These are phyloP conservation scores for Beta vulgaris DNA, from an alignment of 148 eudicot genomes.

Conservation along the genomic window DNA sequence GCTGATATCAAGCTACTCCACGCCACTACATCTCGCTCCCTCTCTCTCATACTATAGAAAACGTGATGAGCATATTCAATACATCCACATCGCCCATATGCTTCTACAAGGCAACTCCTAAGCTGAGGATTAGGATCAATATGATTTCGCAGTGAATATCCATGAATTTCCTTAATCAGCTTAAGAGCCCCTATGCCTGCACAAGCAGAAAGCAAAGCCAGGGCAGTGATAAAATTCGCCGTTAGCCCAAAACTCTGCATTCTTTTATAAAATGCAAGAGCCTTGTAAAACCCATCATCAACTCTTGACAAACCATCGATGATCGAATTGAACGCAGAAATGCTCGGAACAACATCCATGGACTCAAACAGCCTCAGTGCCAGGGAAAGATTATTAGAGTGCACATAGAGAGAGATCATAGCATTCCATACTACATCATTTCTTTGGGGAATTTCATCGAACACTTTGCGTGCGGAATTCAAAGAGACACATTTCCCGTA, in stretches of 20 bases:
- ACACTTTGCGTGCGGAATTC: constrained; percentile 35
- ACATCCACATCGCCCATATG: constrained; percentile 53
- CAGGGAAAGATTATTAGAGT: constrained; percentile 24
- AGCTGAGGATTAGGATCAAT: constrained; percentile 41
- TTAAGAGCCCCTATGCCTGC: constrained; percentile 32
- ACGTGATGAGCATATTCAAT: constrained; percentile 32
- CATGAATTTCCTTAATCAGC: constrained; percentile 46
- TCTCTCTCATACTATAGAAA: constrained; percentile 36
- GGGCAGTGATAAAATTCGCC: constrained; percentile 42
- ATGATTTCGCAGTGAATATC: constrained; percentile 31
- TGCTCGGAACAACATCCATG: constrained; percentile 43
- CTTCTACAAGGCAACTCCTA: constrained; percentile 53
- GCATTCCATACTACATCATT: constrained; percentile 53
- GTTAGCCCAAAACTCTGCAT: constrained; percentile 38
- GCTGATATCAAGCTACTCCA: constrained; percentile 69
- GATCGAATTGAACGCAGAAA: constrained; percentile 45
- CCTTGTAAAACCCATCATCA: constrained; percentile 34
- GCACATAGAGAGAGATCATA: constrained; percentile 45
- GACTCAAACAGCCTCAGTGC: constrained; percentile 42
- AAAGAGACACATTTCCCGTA: constrained; percentile 46
- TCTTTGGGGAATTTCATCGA: constrained; percentile 43
- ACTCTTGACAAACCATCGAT: constrained; percentile 36
- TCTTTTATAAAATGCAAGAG: constrained; percentile 38
- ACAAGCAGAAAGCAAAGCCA: constrained; percentile 48
- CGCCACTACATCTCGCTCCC: constrained; percentile 53